phyloP scores from a whole-genome alignment of 306 rosid genomes.

The Gastrolobium bilobum region DNA sequence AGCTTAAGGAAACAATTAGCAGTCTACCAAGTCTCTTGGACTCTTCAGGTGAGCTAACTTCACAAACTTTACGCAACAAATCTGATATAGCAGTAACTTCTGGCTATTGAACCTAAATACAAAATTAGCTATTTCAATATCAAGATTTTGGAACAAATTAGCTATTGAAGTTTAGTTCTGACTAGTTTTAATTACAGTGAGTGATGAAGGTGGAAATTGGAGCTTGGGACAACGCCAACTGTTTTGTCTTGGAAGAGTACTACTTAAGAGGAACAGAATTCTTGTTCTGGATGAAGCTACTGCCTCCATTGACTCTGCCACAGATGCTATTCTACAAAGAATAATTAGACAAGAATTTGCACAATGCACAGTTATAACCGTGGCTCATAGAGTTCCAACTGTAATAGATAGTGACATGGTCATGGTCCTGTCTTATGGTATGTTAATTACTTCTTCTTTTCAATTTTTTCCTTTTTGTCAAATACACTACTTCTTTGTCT shows the following conservation, averaged over 20 bases:
- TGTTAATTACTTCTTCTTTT: not conserved
- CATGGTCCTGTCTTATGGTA: conserved; percentile 80
- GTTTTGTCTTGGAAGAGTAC: conserved; percentile 76
- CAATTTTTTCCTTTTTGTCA: not conserved
- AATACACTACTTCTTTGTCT: not conserved
- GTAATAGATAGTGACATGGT: conserved; percentile 79
- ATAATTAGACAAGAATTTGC: conserved; percentile 68
- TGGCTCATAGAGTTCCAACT: conserved; percentile 80
- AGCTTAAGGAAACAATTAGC: conserved; percentile 62
- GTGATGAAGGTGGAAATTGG: conserved; percentile 84
- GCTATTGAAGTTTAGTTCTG: conserved; percentile 1
- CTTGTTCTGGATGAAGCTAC: conserved; percentile 84
- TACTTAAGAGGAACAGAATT: conserved; percentile 68
- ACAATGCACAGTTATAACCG: conserved; percentile 70
- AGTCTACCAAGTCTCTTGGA: conserved; percentile 66
- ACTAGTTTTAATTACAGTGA: conserved; percentile 48
- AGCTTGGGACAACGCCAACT: conserved; percentile 79
- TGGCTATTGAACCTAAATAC: no score
- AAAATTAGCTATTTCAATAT: no score
- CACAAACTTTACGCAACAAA: not conserved
- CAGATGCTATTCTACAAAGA: conserved; percentile 65
- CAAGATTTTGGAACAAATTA: not conserved
- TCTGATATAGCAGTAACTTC: not conserved
- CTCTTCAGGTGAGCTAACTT: conserved; percentile 61
- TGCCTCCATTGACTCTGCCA: conserved; percentile 77